phyloP scores from a whole-genome alignment of 1,139 yeast genomes.

The Tardiomyces depauwii region DNA sequence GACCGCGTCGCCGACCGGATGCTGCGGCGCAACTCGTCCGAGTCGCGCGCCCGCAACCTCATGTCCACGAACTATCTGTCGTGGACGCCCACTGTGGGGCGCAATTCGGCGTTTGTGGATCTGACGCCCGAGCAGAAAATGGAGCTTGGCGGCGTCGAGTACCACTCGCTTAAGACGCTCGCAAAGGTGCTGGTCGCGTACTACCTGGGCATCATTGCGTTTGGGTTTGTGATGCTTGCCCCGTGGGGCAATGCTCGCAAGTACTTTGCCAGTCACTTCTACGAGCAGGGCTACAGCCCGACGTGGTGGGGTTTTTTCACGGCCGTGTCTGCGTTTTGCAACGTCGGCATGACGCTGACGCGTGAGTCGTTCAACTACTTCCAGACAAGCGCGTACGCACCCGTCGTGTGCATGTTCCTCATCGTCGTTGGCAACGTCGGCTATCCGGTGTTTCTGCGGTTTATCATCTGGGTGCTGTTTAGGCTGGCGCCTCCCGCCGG shows the following conservation, averaged over 20 bases:
- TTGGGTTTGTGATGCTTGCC: slow-evolving; percentile 45
- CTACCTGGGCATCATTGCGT: slow-evolving; percentile 63
- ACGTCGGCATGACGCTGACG: slow-evolving; percentile 72
- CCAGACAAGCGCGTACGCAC: slow-evolving; percentile 48
- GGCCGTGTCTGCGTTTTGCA: slow-evolving; percentile 66
- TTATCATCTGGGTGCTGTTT: slow-evolving; percentile 69
- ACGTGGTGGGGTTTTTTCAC: slow-evolving; percentile 93
- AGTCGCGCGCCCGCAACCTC: slow-evolving; percentile 2
- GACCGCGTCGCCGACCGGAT: no score
- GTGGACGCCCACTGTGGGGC: slow-evolving; percentile 85
- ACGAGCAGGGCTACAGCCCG: slow-evolving; percentile 43
- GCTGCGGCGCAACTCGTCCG: no score
- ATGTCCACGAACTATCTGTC: slow-evolving; percentile 50
- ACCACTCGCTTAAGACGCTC: slow-evolving; percentile 72
- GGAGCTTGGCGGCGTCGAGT: slow-evolving; percentile 96
- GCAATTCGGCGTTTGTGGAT: slow-evolving; percentile 85
- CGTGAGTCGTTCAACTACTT: slow-evolving; percentile 69
- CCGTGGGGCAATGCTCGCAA: slow-evolving; percentile 44
- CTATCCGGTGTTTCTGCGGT: slow-evolving; percentile 71
- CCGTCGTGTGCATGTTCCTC: slow-evolving; percentile 53
- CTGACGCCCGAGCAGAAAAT: slow-evolving; percentile 76
- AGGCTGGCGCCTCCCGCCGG: slow-evolving; percentile 51
- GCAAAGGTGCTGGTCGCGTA: slow-evolving; percentile 55
- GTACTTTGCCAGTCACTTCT: no score
- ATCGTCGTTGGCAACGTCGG: slow-evolving; percentile 90